Conservation (phyloP, 768 basidiomycete genomes). For the Exidia glandulosa region DNA sequence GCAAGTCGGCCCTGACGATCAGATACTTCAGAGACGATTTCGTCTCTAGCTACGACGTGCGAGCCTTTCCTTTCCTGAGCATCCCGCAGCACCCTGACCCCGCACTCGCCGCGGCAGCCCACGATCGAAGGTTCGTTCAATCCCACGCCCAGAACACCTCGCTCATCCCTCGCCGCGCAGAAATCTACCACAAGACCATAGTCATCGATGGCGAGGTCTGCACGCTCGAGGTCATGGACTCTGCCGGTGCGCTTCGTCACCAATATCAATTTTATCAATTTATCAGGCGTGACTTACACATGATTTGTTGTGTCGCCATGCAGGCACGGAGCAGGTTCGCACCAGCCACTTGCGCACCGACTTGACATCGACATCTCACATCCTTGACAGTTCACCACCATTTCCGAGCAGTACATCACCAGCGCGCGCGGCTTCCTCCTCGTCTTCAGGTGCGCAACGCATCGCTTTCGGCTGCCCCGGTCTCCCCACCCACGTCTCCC, state of each 20-base stretch:
- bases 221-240: conserved; percentile 67
- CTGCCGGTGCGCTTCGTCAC: conserved; percentile 83
- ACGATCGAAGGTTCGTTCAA: neutral
- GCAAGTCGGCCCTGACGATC: conserved; percentile 80
- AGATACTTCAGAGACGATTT: conserved; percentile 66
- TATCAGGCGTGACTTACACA: too few species aligned
- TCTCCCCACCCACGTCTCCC: neutral
- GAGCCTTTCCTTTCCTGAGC: neutral
- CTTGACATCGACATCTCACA: neutral
- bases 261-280: too few species aligned
- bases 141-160: neutral
- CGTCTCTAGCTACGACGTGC: conserved; percentile 60
- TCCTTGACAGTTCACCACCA: conserved; percentile 51
- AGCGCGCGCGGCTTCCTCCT: conserved; percentile 16
- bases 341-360: neutral
- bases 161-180: neutral
- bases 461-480: neutral
- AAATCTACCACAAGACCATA: neutral
- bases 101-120: neutral
- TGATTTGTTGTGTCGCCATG: too few species aligned
- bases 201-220: neutral
- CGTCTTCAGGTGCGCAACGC: conserved; percentile 34
- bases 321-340: neutral
- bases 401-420: conserved; percentile 71
- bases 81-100: neutral